Percentiles rank a stretch among this genome's conserved stretches.
phyloP scores from a whole-genome alignment of 2,329 filamentous ascomycete genomes.

The Dendrostoma leiphaemia region DNA sequence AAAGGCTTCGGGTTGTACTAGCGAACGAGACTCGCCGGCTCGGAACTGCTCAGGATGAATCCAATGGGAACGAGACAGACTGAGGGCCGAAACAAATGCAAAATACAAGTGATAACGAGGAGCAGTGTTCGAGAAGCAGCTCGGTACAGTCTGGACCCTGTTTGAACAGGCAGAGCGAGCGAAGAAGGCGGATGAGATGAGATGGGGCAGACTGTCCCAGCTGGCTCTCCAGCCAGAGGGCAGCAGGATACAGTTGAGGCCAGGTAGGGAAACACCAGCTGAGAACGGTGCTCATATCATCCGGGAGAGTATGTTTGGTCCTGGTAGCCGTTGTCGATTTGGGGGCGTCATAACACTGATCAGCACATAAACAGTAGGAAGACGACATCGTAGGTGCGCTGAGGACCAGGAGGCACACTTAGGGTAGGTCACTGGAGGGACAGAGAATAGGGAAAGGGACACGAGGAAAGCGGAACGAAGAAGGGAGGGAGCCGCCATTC shows the following conservation, averaged over 20 bases:
- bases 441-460: constrained; percentile 3
- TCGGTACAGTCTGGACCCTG: background rate
- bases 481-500: too few relatives aligned
- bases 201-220: background rate
- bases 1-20: background rate
- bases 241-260: background rate
- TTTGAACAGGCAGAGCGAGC: background rate
- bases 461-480: too few relatives aligned
- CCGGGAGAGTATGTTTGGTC: background rate
- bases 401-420: background rate
- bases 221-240: background rate
- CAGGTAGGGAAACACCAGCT: background rate
- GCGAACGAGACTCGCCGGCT: background rate
- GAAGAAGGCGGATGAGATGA: background rate
- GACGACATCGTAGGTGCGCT: constrained; percentile 11
- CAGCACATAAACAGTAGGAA: constrained; percentile 7
- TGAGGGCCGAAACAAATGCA: background rate
- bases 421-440: background rate
- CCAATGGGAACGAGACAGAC: background rate
- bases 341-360: constrained; percentile 13
- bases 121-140: background rate
- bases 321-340: constrained; percentile 3
- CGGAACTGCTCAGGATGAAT: background rate
- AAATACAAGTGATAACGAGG: background rate
- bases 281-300: background rate